Evolutionary conservation across 371 early-diverging fungal species (phyloP), one percentile per base, ranked within the genome.

Genomic region (Haplosporangium sp.): DNA sequence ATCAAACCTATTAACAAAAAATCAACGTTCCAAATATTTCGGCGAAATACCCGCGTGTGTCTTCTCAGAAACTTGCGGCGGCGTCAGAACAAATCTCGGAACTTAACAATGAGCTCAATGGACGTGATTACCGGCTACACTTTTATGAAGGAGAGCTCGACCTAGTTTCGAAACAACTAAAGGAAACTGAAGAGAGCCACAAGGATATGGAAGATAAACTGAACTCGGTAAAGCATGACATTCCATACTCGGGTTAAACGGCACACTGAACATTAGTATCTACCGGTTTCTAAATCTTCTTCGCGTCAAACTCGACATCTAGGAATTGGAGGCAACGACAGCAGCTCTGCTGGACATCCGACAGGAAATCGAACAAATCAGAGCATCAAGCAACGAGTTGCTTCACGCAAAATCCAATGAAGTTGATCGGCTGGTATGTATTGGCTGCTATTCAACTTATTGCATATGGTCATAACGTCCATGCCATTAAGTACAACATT

Each of bases 381-480:
- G 43, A 37, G 72, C 79, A 1, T 23, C 55, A 21, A 48, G 68
- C 48, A 59, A 41, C 29, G 79, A 77, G 1, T 62, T 67, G 6
- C 55, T 70, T n/a, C 57, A 66, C 43, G 62, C 76, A n/a, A 57
- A 61, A n/a, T 60, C 70, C 14, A 20, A 70, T 16, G 76, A 75
- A 42, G 67, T 75, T 7, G 76, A 75, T 62, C 76, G 76, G 9
- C 13, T 75, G 60, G 76, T 75, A 75, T 20, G 64, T 48, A 6
- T n/a, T 16, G 41, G 14, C n/a, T 16, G 0, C 23, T 10, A 38
- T 52, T 42, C 4, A 12, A 16, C 6, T 11, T 5, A 48, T 0
- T 36, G 5, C 29, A 10, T 1, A 16, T 41, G 53, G n/a, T 29
- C 4, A 4, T 29, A 29, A 1, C 29, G 29, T 4, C 29, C 40